A percentile compares a stretch with the other conserved stretches of the same genome.
These are phyloP conservation scores for Kurtzmaniella quercitrusa DNA, from an alignment of 1,139 yeast genomes.

Conservation along the genomic window DNA sequence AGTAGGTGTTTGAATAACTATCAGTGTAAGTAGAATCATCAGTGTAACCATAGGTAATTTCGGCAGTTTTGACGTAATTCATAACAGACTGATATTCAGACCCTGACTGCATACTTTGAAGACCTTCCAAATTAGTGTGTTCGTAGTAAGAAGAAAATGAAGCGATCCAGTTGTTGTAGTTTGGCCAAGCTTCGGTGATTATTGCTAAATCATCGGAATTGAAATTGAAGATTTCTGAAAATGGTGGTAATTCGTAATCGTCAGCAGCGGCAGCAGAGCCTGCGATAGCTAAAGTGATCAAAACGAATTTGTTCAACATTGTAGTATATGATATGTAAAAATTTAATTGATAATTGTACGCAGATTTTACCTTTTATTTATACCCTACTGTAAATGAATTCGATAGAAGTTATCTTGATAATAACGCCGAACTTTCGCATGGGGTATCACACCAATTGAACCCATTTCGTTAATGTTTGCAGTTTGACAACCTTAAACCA, in stretches of 20 bases:
- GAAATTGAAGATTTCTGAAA: background rate
- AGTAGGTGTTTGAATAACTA: constrained; percentile 5
- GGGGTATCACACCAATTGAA: no score
- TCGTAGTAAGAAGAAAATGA: background rate
- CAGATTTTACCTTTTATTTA: background rate
- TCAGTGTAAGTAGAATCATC: constrained; percentile 4
- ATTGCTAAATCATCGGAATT: background rate
- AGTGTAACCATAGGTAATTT: background rate
- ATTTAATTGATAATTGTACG: background rate
- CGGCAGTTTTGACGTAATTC: background rate
- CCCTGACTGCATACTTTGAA: background rate
- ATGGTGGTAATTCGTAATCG: no score
- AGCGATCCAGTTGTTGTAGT: background rate
- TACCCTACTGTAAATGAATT: no score
- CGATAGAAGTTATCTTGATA: background rate
- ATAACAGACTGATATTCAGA: background rate
- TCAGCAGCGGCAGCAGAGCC: constrained; percentile 4
- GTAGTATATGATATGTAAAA: no score
- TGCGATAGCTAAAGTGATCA: constrained; percentile 3
- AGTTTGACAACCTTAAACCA: no score
- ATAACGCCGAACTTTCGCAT: no score
- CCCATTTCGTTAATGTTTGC: no score
- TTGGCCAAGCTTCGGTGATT: background rate
- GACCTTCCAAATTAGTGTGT: background rate
- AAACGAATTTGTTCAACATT: background rate